A percentile compares a stretch with the other conserved stretches of the same genome.
Evolutionary conservation across 106 monocot species (phyloP).

Genomic region (Narthecium ossifragum): DNA sequence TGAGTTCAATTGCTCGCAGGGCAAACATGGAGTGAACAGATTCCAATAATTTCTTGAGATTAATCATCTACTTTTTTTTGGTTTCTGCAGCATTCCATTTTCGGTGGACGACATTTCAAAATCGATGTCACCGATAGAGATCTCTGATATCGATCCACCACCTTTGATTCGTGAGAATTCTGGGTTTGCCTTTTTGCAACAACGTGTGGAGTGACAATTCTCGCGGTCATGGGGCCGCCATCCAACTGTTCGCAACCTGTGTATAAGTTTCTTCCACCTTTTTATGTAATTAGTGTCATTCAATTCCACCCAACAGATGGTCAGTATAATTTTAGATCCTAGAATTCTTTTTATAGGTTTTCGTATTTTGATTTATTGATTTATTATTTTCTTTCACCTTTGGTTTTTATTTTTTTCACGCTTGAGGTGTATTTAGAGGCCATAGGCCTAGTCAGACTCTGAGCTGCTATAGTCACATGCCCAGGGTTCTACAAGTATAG

Average conservation of each 20-base stretch:
- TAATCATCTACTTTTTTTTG: background rate
- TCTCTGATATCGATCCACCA: conserved; percentile 34
- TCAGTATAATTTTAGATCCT: background rate
- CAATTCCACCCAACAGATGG: conserved; percentile 10
- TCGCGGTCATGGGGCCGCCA: background rate
- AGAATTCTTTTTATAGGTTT: conserved; percentile 3
- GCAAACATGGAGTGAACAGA: too few species aligned
- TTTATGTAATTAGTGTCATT: conserved; percentile 10
- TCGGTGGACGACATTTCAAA: conserved; percentile 43
- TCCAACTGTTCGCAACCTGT: conserved; percentile 6
- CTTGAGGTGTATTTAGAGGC: conserved; percentile 1
- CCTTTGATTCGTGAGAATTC: conserved; percentile 24
- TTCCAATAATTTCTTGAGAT: too few species aligned
- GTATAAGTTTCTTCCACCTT: conserved; percentile 1
- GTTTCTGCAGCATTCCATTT: conserved; percentile 39
- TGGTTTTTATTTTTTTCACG: background rate
- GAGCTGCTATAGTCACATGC: conserved; percentile 5
- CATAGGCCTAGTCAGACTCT: background rate
- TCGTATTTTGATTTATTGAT: conserved; percentile 5
- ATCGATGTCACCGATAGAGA: conserved; percentile 25
- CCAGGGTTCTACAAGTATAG: conserved; percentile 7
- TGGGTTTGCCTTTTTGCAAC: conserved; percentile 27
- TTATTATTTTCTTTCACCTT: background rate
- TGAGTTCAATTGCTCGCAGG: too few species aligned
- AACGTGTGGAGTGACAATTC: conserved; percentile 6